A percentile compares a stretch with the other conserved stretches of the same genome.
These are phyloP conservation scores for Fusarium mangiferae DNA, from an alignment of 2,329 filamentous ascomycete species.

Conservation along the genomic window DNA sequence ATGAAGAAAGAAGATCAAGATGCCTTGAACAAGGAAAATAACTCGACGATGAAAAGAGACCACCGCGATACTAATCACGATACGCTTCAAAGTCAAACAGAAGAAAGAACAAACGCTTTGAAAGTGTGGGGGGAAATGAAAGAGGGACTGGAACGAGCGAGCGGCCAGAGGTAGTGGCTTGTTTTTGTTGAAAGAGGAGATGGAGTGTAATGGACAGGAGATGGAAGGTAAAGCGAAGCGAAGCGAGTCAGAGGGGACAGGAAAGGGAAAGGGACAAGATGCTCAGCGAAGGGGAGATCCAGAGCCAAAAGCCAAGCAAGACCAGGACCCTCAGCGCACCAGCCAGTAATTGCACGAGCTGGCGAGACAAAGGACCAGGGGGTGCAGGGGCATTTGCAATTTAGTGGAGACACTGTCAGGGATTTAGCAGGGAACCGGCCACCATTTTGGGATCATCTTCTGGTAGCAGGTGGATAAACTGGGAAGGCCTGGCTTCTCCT, in stretches of 20 bases:
- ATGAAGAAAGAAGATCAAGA: background rate
- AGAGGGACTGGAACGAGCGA: conserved; percentile 55
- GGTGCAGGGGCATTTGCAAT: conserved; percentile 18
- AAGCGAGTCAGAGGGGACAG: conserved; percentile 41
- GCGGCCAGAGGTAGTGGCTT: conserved; percentile 51
- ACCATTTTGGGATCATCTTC: conserved; percentile 30
- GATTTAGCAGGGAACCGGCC: conserved; percentile 25
- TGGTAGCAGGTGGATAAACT: conserved; percentile 16
- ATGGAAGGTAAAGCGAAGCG: conserved; percentile 36
- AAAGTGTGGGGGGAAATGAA: conserved; percentile 47
- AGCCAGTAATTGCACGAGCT: conserved; percentile 29
- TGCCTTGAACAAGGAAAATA: conserved; percentile 7
- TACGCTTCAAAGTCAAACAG: conserved; percentile 28
- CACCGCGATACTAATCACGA: conserved; percentile 5
- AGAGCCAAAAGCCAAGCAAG: conserved; percentile 13
- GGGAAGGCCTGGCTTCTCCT: conserved; percentile 10
- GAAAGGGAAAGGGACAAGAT: conserved; percentile 34
- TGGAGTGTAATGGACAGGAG: conserved; percentile 42
- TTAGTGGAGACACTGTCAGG: conserved; percentile 21
- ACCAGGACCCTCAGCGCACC: conserved; percentile 2
- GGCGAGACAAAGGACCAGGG: conserved; percentile 27
- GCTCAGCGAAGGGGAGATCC: conserved; percentile 28
- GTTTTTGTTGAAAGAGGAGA: conserved; percentile 55
- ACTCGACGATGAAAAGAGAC: conserved; percentile 33
- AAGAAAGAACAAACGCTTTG: conserved; percentile 41